Evolutionary conservation across 163 green algal species (phyloP), one percentile per base, ranked within the genome.

Genomic region (Scenedesmus sp.): DNA sequence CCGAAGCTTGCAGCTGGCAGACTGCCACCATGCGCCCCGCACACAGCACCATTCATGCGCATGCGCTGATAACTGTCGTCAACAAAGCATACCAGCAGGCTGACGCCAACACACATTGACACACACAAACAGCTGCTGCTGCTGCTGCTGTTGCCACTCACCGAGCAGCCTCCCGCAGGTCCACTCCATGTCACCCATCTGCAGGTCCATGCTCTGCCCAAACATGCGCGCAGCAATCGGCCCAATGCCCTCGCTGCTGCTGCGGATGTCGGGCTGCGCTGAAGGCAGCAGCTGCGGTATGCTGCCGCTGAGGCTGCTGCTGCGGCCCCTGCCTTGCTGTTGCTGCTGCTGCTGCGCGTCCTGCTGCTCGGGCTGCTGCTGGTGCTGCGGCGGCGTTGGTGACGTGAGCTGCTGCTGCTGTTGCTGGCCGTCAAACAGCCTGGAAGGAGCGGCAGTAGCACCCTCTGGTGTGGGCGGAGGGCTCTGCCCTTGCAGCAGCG

Each of bases 131-230:
- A 7, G 12, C 10, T 59, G 74, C 76, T 59, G 76, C 76, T 57
- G n/a, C 23, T 56, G 55, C 57, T 34, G 97, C 98, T 46, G 97
- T 96, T 56, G 96, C 96, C 46, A 94, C 85, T 86, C 94, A 34
- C 98, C 98, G 2, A 99, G 96, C 73, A 99, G 94, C 89, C 99
- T 96, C 9, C 98, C 98, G 12, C 92, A 90, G 20, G 94, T 97
- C 98, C 98, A 99, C 84, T 95, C 91, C 18, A 96, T 90, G 74
- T 90, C 79, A 3, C 93, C 94, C 4, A 88, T 95, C 79, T 88
- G 34, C 52, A 95, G 23, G 60, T 96, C 95, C 15, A 92, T 74
- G 57, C 87, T 93, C 16, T 91, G 86, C n/a, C 93, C 93, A 88
- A 96, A 96, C 93, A 96, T 95, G 26, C 85, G 85, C 57, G 92